Conservation (phyloP, 257 asterid genomes). For the Penstemon barbatus region DNA sequence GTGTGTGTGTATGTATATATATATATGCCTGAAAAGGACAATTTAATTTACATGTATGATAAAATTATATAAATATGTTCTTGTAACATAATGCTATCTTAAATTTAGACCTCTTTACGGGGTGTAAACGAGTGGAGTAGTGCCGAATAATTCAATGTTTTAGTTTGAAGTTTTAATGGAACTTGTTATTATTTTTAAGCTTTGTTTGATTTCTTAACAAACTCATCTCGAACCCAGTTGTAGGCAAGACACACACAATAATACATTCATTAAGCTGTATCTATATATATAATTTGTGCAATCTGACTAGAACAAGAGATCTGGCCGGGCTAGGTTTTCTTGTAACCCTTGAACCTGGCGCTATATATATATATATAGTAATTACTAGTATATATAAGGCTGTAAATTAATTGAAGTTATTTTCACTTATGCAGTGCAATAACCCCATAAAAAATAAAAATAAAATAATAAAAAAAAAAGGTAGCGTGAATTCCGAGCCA, state of each 20-base stretch:
- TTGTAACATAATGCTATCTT: too few species aligned
- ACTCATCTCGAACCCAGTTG: background rate
- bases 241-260: background rate
- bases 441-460: constrained; percentile 31
- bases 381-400: background rate
- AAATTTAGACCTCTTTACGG: too few species aligned
- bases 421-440: constrained; percentile 14
- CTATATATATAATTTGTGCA: background rate
- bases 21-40: too few species aligned
- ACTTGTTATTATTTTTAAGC: too few species aligned
- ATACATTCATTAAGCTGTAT: constrained; percentile 7
- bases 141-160: too few species aligned
- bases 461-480: too few species aligned
- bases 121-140: too few species aligned
- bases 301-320: background rate
- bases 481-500: constrained; percentile 15
- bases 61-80: too few species aligned
- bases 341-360: constrained; percentile 20
- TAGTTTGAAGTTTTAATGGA: too few species aligned
- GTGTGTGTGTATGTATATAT: too few species aligned
- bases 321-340: constrained; percentile 31
- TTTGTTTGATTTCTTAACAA: too few species aligned
- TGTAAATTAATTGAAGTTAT: constrained; percentile 19
- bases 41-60: too few species aligned
- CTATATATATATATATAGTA: background rate